Base-by-base conservation (phyloP, 129 eudicot genomes). In the Flaveria brownii region DNA sequence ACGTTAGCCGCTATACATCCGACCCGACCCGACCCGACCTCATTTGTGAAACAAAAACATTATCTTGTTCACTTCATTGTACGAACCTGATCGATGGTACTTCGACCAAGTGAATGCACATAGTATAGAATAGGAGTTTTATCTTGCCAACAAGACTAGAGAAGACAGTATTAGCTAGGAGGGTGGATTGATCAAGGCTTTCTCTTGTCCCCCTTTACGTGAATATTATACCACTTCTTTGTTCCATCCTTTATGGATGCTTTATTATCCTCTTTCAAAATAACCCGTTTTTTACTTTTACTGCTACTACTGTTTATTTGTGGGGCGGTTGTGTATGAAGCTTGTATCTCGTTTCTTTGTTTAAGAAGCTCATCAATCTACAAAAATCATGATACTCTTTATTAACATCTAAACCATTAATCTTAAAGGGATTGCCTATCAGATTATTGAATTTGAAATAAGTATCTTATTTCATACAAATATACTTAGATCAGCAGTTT, bases 341-440 rank as follows among this genome's bases (percentile, higher is more conserved):
- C 93, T 41, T 91, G 97, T 75, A 94, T 85, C 51, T 89, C 97
- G 25, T 85, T 85, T 78, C 97, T 84, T 82, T 85, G 84, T 82
- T 87, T 91, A n/a, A 94, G 97, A 71, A 91, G 98, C 70, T 87
- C 89, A 39, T 91, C 98, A 15, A 94, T 94, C 98, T 94, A 89
- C 68, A 80, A 51, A 0, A 79, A 49, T 2, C 62, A 43, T n/a
- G n/a, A n/a, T 18, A 17, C 51, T 50, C 52, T 20, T 68, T 23
- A 23, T 68, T 41, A 69, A 11, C 62, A 36, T 36, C 41, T 36
- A 36, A 36, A 45, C 15, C 56, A 50, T 50, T 22, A 59, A 59
- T 23, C 16, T 59, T 2, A 10, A 17, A 55, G 13, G 11, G 49
- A 10, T 30, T 30, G 36, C 36, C 36, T 30, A 30, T 30, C 36